Base-by-base conservation (phyloP, 1,139 yeast genomes). In the Yamadazyma trypodendri region DNA sequence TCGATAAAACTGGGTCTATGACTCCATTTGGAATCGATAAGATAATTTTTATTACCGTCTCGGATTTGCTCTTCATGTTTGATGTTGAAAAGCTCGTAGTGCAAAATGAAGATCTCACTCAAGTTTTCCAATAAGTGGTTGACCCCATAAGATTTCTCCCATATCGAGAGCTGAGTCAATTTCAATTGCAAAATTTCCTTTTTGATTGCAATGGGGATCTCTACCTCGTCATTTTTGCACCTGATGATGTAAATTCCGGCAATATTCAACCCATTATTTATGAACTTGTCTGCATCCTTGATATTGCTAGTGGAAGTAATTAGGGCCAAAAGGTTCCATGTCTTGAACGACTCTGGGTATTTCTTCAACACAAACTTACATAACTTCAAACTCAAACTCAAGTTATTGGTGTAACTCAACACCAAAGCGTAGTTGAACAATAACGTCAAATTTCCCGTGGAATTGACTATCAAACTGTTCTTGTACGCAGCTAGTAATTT, bases 131-230 rank as follows among this genome's bases (percentile, higher is more conserved):
- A 59, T 2, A 89, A 80, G 35, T 75, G 77, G 22, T 72, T 70
- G 1, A 75, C 65, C 3, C 89, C 92, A 41, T 80, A 69, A 8
- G 75, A 63, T 7, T 79, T 73, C 52, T 87, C 94, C 41, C 80
- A 64, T 12, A 88, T 68, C 2, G 90, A 82, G 36, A 88, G 61
- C 49, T 84, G 89, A 0, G 96, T 83, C 58, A 85, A 68, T 51
- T 85, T 85, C 52, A 88, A 66, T 54, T 86, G 88, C 22, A 88
- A 56, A 29, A 82, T 77, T 43, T 77, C 79, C 50, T 72, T 67
- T 51, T 77, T 81, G 39, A 71, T 68, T 31, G 60, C 58, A 5
- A 55, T 41, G 6, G 68, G 49, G n/a, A 70, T 50, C 20, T 52
- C 55, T 9, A 54, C 46, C 35, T 58, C 62, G 24, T 52, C 52